These are phyloP conservation scores for Stephania yunnanensis DNA, from an alignment of 164 flowering plant genomes.

Conservation along the genomic window DNA sequence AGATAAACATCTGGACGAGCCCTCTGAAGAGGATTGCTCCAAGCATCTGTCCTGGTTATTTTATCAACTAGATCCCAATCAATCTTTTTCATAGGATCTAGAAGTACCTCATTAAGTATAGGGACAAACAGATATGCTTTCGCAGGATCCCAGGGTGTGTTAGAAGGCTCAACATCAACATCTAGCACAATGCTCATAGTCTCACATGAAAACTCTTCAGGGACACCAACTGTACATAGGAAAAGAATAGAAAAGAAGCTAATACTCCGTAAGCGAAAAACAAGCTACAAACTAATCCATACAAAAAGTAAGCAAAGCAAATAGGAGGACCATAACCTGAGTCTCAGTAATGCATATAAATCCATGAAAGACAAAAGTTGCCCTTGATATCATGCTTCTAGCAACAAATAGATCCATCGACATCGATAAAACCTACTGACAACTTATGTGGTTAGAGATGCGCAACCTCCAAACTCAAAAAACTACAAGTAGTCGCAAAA, in stretches of 20 bases:
- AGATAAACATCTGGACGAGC: constrained; percentile 97
- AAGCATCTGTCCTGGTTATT: constrained; percentile 54
- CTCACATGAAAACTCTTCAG: constrained; percentile 97
- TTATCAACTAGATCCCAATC: constrained; percentile 71
- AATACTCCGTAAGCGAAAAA: background rate
- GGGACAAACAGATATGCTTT: constrained; percentile 96
- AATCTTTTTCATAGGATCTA: constrained; percentile 53
- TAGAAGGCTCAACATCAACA: constrained; percentile 97
- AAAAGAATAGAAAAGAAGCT: constrained; percentile 7
- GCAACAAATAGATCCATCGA: constrained; percentile 98
- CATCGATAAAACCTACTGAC: constrained; percentile 87
- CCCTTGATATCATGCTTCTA: constrained; percentile 83
- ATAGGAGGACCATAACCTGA: constrained; percentile 45
- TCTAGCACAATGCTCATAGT: constrained; percentile 96
- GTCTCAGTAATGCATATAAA: constrained; percentile 51
- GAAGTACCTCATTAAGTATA: constrained; percentile 38
- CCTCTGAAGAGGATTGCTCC: constrained; percentile 94
- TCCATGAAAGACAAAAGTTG: constrained; percentile 73
- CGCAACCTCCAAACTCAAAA: background rate
- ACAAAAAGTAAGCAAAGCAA: background rate
- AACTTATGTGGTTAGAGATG: constrained; percentile 11
- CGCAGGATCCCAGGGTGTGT: constrained; percentile 98
- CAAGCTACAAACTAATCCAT: background rate
- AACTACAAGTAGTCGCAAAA: background rate
- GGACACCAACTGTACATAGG: constrained; percentile 54